Evolutionary conservation across 78 protist species (phyloP).

Genomic region (Dictyostelium discoideum): DNA sequence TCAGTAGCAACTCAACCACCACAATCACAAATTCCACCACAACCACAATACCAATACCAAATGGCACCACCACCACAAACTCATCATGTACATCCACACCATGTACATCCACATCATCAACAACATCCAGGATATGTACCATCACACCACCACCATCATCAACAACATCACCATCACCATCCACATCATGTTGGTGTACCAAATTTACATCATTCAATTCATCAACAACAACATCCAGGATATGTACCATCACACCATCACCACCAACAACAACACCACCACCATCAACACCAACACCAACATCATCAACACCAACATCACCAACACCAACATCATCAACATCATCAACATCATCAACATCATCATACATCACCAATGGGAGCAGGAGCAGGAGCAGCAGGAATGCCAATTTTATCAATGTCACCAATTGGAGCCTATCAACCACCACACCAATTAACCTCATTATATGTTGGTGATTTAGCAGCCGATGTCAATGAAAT

Average conservation of each 20-base stretch:
- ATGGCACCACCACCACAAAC: background rate
- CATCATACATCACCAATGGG: background rate
- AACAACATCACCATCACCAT: background rate
- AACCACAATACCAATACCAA: background rate
- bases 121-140: background rate
- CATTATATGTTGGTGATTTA: constrained; percentile 88
- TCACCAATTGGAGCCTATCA: background rate
- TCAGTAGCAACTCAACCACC: constrained; percentile 9
- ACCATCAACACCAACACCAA: background rate
- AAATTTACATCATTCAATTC: background rate
- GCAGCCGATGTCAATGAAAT: constrained; percentile 91
- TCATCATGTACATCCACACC: constrained; percentile 5
- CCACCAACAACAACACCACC: background rate
- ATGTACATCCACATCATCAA: background rate
- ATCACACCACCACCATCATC: background rate
- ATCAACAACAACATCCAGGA: background rate
- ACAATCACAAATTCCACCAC: constrained; percentile 1
- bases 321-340: background rate
- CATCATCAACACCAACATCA: background rate
- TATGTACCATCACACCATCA: background rate
- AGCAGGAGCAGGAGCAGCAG: background rate
- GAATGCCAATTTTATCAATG: background rate
- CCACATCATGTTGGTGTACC: background rate
- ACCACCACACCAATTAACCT: constrained; percentile 23
- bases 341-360: background rate